These are phyloP conservation scores for Neonectria neomacrospora DNA, from an alignment of 2,329 filamentous ascomycete genomes.

Conservation along the genomic window DNA sequence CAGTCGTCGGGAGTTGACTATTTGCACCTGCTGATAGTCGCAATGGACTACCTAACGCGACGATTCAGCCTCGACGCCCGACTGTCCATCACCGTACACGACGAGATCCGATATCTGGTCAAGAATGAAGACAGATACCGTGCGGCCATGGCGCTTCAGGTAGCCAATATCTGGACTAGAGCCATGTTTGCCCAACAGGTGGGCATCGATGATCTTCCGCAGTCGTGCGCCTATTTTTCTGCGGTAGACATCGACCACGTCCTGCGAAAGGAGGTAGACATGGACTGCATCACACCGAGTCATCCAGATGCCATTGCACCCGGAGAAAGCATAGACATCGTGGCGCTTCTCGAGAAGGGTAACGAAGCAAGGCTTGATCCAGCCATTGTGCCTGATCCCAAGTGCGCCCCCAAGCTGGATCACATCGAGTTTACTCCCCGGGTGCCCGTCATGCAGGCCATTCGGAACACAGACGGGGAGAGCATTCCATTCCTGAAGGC, in stretches of 20 bases:
- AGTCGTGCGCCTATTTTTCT: constrained; percentile 94
- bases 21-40: constrained; percentile 89
- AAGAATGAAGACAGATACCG: constrained; percentile 87
- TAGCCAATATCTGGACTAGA: constrained; percentile 95
- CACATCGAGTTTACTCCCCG: constrained; percentile 76
- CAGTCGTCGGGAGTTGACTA: constrained; percentile 98
- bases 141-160: constrained; percentile 90
- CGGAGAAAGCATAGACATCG: constrained; percentile 89
- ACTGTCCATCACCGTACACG: constrained; percentile 92
- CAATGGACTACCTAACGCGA: constrained; percentile 92
- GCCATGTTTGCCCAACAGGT: constrained; percentile 98
- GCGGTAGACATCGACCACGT: constrained; percentile 96
- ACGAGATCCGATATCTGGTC: constrained; percentile 95
- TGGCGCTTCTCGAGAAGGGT: constrained; percentile 79
- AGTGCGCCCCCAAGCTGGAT: constrained; percentile 66
- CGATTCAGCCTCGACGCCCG: constrained; percentile 88
- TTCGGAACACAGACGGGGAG: constrained; percentile 61
- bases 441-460: constrained; percentile 80
- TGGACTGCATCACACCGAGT: constrained; percentile 95
- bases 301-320: constrained; percentile 81
- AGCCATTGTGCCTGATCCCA: constrained; percentile 64
- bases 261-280: constrained; percentile 96
- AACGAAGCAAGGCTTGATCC: constrained; percentile 75
- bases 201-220: constrained; percentile 93
- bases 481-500: constrained; percentile 78